Percentiles rank a stretch among this genome's conserved stretches.
Evolutionary conservation across 2,329 filamentous ascomycete species (phyloP).

Genomic region (Ascochyta pisi): DNA sequence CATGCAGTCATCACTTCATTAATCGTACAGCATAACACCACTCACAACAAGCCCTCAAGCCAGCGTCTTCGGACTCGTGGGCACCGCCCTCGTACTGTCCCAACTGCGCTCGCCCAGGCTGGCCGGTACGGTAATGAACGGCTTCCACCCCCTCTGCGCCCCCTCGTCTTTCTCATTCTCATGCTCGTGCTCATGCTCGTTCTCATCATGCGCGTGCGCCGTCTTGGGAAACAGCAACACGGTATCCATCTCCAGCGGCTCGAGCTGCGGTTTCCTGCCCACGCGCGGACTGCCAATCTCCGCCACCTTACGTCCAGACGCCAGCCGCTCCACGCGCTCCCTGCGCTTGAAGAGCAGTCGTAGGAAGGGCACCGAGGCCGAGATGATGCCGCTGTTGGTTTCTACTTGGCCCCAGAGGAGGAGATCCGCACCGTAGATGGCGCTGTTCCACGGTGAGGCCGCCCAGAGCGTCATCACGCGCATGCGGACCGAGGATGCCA

Average conservation of each 20-base stretch:
- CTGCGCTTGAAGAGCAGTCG: slow-evolving; percentile 49
- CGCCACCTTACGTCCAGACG: slow-evolving; percentile 13
- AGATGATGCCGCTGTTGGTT: slow-evolving; percentile 56
- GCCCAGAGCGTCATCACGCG: slow-evolving; percentile 48
- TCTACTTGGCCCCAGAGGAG: slow-evolving; percentile 58
- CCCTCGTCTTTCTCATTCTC: slow-evolving; percentile 16
- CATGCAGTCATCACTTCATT: not conserved
- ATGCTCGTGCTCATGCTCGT: too few species aligned
- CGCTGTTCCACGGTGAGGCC: slow-evolving; percentile 44
- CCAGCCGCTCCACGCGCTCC: slow-evolving; percentile 21
- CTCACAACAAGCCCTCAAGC: not conserved
- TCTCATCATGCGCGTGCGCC: not conserved
- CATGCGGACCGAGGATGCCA: slow-evolving; percentile 46
- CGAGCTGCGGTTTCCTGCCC: slow-evolving; percentile 22
- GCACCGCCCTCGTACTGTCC: slow-evolving; percentile 28
- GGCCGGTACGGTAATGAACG: slow-evolving; percentile 46
- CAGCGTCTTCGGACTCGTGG: slow-evolving; percentile 11
- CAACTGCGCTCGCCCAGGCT: slow-evolving; percentile 35
- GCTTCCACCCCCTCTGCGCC: slow-evolving; percentile 34
- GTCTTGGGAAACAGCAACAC: slow-evolving; percentile 24
- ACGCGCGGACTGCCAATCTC: slow-evolving; percentile 24
- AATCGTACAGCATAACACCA: not conserved
- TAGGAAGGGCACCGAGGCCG: slow-evolving; percentile 55
- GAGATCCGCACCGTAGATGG: slow-evolving; percentile 43
- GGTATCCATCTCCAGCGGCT: slow-evolving; percentile 30